Evolutionary conservation across 164 flowering plant species (phyloP).

Genomic region (Vitis labrusca): DNA sequence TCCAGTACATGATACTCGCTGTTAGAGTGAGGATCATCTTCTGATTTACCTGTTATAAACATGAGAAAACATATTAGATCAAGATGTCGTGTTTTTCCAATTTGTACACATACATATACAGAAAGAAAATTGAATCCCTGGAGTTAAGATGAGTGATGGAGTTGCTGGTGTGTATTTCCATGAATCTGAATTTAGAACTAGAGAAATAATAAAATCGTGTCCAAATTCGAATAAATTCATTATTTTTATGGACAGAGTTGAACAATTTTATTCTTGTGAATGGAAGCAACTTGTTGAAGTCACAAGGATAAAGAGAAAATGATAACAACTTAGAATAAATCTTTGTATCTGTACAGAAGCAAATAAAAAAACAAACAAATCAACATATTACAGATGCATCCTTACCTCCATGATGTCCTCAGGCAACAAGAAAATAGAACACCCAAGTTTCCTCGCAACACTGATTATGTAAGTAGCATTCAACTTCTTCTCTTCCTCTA

Average conservation of each 20-base stretch:
- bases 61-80: background rate
- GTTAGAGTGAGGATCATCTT: conserved; percentile 87
- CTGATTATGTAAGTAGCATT: conserved; percentile 94
- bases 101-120: too few relatives aligned
- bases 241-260: too few relatives aligned
- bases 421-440: conserved; percentile 90
- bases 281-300: too few relatives aligned
- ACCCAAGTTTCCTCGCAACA: conserved; percentile 94
- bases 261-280: too few relatives aligned
- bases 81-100: too few relatives aligned
- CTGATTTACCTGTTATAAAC: conserved; percentile 70
- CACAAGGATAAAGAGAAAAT: background rate
- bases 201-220: too few relatives aligned
- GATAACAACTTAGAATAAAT: background rate
- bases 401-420: conserved; percentile 95
- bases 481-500: conserved; percentile 86
- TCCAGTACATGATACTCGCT: conserved; percentile 96
- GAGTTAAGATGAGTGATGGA: too few relatives aligned
- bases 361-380: background rate
- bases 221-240: too few relatives aligned
- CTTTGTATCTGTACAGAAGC: background rate
- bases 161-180: too few relatives aligned
- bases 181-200: too few relatives aligned
- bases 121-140: too few relatives aligned
- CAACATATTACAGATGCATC: background rate